These are phyloP conservation scores for Dimocarpus longan DNA, from an alignment of 345 rosid genomes.

Conservation along the genomic window DNA sequence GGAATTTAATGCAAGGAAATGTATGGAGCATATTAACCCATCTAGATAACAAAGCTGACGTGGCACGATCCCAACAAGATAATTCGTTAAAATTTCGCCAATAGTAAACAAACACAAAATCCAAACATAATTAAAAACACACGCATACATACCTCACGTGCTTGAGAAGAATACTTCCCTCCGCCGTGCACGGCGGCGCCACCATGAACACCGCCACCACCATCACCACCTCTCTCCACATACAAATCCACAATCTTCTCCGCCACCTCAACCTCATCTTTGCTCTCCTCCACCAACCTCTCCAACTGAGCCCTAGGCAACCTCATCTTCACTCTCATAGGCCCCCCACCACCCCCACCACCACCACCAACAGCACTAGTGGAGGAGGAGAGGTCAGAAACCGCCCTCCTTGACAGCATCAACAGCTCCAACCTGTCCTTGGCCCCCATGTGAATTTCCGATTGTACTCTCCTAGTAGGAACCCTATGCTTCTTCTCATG, in stretches of 20 bases:
- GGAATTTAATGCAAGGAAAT: too few relatives aligned
- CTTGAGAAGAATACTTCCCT: slow-evolving; percentile 12
- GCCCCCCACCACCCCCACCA: slow-evolving; percentile 17
- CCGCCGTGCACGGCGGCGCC: neutral
- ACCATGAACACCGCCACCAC: slow-evolving; percentile 2
- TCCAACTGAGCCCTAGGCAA: slow-evolving; percentile 67
- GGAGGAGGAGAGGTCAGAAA: slow-evolving; percentile 57
- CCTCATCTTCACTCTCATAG: slow-evolving; percentile 64
- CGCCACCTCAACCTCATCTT: slow-evolving; percentile 63
- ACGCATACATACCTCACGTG: slow-evolving; percentile 38
- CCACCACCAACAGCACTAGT: neutral
- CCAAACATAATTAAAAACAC: neutral
- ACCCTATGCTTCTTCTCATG: slow-evolving; percentile 22
- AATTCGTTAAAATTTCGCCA: too few relatives aligned
- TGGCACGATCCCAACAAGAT: too few relatives aligned
- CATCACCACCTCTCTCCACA: slow-evolving; percentile 25
- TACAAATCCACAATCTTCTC: slow-evolving; percentile 67
- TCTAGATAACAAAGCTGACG: too few relatives aligned
- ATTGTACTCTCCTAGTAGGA: slow-evolving; percentile 74
- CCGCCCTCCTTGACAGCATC: slow-evolving; percentile 76
- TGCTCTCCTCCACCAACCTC: slow-evolving; percentile 68
- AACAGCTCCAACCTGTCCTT: slow-evolving; percentile 84
- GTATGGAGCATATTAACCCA: too few relatives aligned
- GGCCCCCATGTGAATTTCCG: slow-evolving; percentile 78
- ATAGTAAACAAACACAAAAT: neutral